Conservation (phyloP, 2,329 filamentous ascomycete genomes). For the Pseudocercospora ulei region DNA sequence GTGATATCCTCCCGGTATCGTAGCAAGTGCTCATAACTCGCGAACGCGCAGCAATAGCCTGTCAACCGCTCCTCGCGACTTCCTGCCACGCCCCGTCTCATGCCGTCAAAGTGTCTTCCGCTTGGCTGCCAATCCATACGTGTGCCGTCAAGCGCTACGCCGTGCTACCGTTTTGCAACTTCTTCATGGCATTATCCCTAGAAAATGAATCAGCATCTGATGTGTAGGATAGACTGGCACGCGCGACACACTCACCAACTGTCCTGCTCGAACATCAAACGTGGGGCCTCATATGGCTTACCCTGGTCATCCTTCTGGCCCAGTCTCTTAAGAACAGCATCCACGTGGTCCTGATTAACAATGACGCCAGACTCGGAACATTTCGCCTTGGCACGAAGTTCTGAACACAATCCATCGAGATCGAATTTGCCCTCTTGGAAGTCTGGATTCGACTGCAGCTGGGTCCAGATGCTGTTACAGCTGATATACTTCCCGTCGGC, state of each 20-base stretch:
- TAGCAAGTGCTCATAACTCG: constrained; percentile 12
- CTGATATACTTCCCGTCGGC: constrained; percentile 54
- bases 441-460: constrained; percentile 73
- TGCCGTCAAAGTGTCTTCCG: not conserved
- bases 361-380: constrained; percentile 87
- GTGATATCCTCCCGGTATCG: constrained; percentile 2
- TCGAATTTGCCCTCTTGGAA: constrained; percentile 88
- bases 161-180: constrained; percentile 15
- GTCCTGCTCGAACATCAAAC: constrained; percentile 18
- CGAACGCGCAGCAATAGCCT: constrained; percentile 6
- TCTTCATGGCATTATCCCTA: constrained; percentile 18
- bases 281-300: constrained; percentile 10
- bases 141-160: not conserved
- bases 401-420: constrained; percentile 81
- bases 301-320: constrained; percentile 29
- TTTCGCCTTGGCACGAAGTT: constrained; percentile 89
- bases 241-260: constrained; percentile 16
- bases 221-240: not conserved
- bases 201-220: not conserved
- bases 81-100: not conserved
- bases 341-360: constrained; percentile 79
- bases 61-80: not conserved
- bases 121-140: not conserved
- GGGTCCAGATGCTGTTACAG: constrained; percentile 93
- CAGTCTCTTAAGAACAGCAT: constrained; percentile 47